Evolutionary conservation across 2,329 filamentous ascomycete genomes (phyloP).

Genomic region (Monilinia fructicola): DNA sequence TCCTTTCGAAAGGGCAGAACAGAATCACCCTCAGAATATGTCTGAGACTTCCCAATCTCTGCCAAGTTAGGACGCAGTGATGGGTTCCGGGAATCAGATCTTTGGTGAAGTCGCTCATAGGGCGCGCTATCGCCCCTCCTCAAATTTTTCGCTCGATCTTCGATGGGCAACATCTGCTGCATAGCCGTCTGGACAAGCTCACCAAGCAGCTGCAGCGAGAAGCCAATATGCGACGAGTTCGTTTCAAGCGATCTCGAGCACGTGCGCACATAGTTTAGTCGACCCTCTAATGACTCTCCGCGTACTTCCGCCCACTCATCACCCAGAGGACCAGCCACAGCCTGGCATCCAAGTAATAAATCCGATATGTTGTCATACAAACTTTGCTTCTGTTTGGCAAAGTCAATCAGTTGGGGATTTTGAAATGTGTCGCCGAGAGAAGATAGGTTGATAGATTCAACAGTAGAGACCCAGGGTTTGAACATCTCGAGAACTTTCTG

Average conservation of each 20-base stretch:
- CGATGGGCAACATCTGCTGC: constrained; percentile 43
- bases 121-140: constrained; percentile 59
- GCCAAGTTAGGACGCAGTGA: constrained; percentile 35
- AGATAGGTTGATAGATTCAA: constrained; percentile 89
- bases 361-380: constrained; percentile 93
- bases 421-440: constrained; percentile 75
- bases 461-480: constrained; percentile 81
- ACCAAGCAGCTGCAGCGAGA: constrained; percentile 81
- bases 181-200: constrained; percentile 68
- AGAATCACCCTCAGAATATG: constrained; percentile 56
- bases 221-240: constrained; percentile 82
- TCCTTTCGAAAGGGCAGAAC: constrained; percentile 57
- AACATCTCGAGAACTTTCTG: constrained; percentile 83
- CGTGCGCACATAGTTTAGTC: constrained; percentile 75
- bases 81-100: constrained; percentile 52
- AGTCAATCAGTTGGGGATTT: constrained; percentile 82
- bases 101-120: constrained; percentile 55
- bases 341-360: constrained; percentile 81
- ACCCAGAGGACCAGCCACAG: constrained; percentile 83
- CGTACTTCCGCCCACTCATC: constrained; percentile 97
- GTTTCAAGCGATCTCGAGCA: constrained; percentile 80
- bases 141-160: constrained; percentile 49
- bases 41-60: constrained; percentile 50
- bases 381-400: constrained; percentile 86
- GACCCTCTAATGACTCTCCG: constrained; percentile 83